Percentiles rank a stretch among this genome's conserved stretches.
Evolutionary conservation across 345 rosid genomes (phyloP).

Genomic region (Dimocarpus longan): DNA sequence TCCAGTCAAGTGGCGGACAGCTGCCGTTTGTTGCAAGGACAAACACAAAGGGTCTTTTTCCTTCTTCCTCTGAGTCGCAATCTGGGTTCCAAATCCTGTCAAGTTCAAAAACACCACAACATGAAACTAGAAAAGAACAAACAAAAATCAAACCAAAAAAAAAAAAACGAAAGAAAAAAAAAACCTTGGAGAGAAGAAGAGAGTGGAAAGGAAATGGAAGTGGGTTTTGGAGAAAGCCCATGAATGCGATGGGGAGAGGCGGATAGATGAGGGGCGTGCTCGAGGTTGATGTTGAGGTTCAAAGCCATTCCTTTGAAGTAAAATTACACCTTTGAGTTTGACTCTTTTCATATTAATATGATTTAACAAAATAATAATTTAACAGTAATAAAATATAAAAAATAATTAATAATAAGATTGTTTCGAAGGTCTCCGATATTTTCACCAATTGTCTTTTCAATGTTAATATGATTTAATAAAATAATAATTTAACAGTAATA

Average conservation of each 20-base stretch:
- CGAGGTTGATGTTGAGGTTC: neutral
- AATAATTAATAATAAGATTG: too few relatives aligned
- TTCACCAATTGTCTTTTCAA: too few relatives aligned
- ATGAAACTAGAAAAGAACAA: neutral
- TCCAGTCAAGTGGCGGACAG: slow-evolving; percentile 72
- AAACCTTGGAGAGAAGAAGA: slow-evolving; percentile 32
- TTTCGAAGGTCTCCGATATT: too few relatives aligned
- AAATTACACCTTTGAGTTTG: too few relatives aligned
- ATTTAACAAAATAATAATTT: too few relatives aligned
- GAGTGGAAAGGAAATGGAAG: neutral
- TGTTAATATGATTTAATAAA: too few relatives aligned
- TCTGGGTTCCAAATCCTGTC: slow-evolving; percentile 35
- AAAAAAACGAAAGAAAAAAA: neutral
- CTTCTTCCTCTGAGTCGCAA: slow-evolving; percentile 37
- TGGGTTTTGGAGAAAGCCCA: slow-evolving; percentile 3
- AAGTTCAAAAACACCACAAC: neutral
- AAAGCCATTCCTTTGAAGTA: slow-evolving; percentile 1
- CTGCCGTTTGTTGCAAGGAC: slow-evolving; percentile 46
- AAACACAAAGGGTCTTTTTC: slow-evolving; percentile 17
- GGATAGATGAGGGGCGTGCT: neutral
- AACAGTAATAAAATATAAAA: too few relatives aligned
- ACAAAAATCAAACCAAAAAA: neutral
- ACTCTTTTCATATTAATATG: too few relatives aligned
- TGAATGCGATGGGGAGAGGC: slow-evolving; percentile 6
- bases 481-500: too few relatives aligned